phyloP scores from a whole-genome alignment of 352 stramenopile species.

The Pythium folliculosum region DNA sequence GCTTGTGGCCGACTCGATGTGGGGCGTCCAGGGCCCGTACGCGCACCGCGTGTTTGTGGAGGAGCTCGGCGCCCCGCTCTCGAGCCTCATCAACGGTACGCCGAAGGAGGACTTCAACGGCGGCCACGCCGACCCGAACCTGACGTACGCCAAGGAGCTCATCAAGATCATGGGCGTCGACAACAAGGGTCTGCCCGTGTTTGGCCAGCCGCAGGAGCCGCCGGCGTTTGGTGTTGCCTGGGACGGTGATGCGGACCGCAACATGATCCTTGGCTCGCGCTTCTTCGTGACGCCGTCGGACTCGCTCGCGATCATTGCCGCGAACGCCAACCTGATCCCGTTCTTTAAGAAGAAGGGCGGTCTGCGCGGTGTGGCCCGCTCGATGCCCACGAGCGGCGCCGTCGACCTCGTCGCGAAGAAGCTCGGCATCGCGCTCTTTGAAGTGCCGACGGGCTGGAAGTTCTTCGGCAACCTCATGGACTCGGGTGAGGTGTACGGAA shows the following conservation, averaged over 20 bases:
- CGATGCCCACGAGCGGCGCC: conserved; percentile 98
- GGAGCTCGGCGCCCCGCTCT: conserved; percentile 88
- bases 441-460: conserved; percentile 99
- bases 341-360: conserved; percentile 94
- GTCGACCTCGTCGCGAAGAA: conserved; percentile 97
- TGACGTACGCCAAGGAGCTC: conserved; percentile 97
- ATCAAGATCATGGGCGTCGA: conserved; percentile 96
- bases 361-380: conserved; percentile 95
- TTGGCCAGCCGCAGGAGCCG: conserved; percentile 74
- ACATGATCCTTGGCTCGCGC: conserved; percentile 97
- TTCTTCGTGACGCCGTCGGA: conserved; percentile 99
- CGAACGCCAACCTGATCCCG: conserved; percentile 96
- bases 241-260: conserved; percentile 98
- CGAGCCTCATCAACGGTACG: conserved; percentile 90
- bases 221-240: conserved; percentile 94
- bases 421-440: conserved; percentile 94
- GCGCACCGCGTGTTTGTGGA: conserved; percentile 96
- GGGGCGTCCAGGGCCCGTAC: conserved; percentile 97
- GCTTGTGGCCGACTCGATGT: conserved; percentile 98
- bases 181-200: conserved; percentile 70
- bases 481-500: conserved; percentile 94
- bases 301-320: conserved; percentile 97
- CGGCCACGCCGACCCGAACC: conserved; percentile 98
- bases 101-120: conserved; percentile 97
- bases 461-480: conserved; percentile 99